phyloP scores from a whole-genome alignment of 176 grass and related monocot genomes.

The Juncus effusus region DNA sequence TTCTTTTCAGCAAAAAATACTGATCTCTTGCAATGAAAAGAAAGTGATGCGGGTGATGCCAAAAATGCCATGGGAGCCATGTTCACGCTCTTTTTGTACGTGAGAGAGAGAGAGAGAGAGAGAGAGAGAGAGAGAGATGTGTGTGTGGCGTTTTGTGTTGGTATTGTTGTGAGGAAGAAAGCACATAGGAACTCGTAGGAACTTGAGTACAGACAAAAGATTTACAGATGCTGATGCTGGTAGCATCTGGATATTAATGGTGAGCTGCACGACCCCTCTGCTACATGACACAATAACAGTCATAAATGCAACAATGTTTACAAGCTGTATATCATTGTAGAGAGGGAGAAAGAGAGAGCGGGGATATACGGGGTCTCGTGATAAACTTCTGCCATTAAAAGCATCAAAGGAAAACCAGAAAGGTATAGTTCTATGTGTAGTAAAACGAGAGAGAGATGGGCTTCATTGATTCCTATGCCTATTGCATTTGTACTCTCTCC shows the following conservation, averaged over 20 bases:
- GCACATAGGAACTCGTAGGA: conserved; percentile 13
- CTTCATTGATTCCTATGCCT: conserved; percentile 15
- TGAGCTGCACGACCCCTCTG: neutral
- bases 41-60: neutral
- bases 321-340: conserved; percentile 7
- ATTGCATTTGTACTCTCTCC: conserved; percentile 1
- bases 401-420: neutral
- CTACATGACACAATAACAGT: conserved; percentile 27
- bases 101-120: conserved; percentile 4
- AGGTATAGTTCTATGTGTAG: conserved; percentile 2
- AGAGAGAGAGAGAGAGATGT: neutral
- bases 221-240: conserved; percentile 17
- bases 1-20: conserved; percentile 5
- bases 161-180: neutral
- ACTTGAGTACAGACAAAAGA: conserved; percentile 20
- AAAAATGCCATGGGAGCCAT: neutral
- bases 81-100: neutral
- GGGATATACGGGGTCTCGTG: neutral
- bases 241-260: conserved; percentile 28
- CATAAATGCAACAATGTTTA: conserved; percentile 26
- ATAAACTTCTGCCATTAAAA: conserved; percentile 27
- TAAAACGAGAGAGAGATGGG: neutral
- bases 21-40: neutral
- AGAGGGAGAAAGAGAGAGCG: neutral
- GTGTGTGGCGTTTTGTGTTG: conserved; percentile 10